Evolutionary conservation across 169 alveolate species (phyloP), one percentile per base, ranked within the genome.

Genomic region (Plasmodium yoelii): DNA sequence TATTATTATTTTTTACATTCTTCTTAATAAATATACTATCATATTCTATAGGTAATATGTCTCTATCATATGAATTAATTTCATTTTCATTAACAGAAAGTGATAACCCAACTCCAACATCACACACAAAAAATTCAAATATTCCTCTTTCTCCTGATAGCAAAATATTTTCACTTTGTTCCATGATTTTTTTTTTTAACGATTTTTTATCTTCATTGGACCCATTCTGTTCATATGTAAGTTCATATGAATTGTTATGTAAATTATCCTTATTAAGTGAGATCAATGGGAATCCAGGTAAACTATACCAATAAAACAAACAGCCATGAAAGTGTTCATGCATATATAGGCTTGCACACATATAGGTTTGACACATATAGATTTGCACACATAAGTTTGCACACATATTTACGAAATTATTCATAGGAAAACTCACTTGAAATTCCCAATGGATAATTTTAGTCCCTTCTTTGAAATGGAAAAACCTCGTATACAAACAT

Each of bases 401-500:
- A 28, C 1, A 47, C 3, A 3, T 6, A 26, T 6, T 19, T n/a
- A 7, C 9, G 22, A 28, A 63, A 19, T 34, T 10, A 9, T 72
- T 7, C 6, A 34, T 9, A 42, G 12, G 2, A 2, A 44, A 24
- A 28, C 94, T 18, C 34, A 95, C 97, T 95, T 92, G 77, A 96
- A 92, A 87, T 96, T 96, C 8, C 98, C 98, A 26, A 96, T 87
- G 19, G 97, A 92, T 53, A 96, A 92, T 59, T 94, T 92, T 94
- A 96, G 92, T 0, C 98, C 98, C 56, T 80, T 75, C 13, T 94
- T 74, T 13, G 96, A 94, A 39, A 96, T 91, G 53, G 93, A 93
- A 64, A 96, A 92, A 22, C 98, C 98, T 15, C 98, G 77, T 13
- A 96, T 87, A 65, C 96, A 95, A 18, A 96, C 95, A 74, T 96